These are phyloP conservation scores for Castanospermum australe DNA, from an alignment of 306 rosid genomes.

Conservation along the genomic window DNA sequence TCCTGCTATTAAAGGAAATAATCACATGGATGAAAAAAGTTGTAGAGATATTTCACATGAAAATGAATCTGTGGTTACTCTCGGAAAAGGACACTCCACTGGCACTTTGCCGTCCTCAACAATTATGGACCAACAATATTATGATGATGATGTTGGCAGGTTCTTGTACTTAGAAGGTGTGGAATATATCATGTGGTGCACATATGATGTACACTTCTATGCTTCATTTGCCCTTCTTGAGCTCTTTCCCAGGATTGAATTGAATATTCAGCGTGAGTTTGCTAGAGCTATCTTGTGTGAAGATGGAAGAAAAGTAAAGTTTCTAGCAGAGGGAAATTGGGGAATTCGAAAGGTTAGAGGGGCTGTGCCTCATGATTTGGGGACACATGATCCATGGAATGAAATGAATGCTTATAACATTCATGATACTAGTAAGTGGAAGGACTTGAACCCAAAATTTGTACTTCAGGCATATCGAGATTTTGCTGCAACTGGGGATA, in stretches of 20 bases:
- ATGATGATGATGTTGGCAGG: slow-evolving; percentile 78
- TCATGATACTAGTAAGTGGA: slow-evolving; percentile 96
- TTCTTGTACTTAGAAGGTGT: slow-evolving; percentile 97
- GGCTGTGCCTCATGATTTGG: slow-evolving; percentile 95
- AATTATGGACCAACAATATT: slow-evolving; percentile 38
- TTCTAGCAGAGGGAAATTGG: slow-evolving; percentile 87
- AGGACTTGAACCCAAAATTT: slow-evolving; percentile 94
- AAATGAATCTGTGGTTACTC: slow-evolving; percentile 37
- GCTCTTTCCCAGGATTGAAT: slow-evolving; percentile 91
- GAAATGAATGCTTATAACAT: slow-evolving; percentile 98
- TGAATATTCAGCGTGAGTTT: slow-evolving; percentile 90
- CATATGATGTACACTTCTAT: slow-evolving; percentile 96
- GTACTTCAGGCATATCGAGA: slow-evolving; percentile 95
- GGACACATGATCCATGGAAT: slow-evolving; percentile 96
- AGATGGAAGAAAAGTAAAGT: slow-evolving; percentile 93
- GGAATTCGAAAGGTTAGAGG: slow-evolving; percentile 98
- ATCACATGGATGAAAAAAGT: slow-evolving; percentile 33
- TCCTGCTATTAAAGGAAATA: slow-evolving; percentile 29
- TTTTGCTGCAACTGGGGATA: slow-evolving; percentile 86
- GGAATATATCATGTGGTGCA: slow-evolving; percentile 97
- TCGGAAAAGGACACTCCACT: slow-evolving; percentile 18
- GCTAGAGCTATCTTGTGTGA: slow-evolving; percentile 94
- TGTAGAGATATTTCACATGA: slow-evolving; percentile 20
- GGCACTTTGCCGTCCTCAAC: slow-evolving; percentile 13
- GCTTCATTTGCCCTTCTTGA: slow-evolving; percentile 99